Evolutionary conservation across 1,284 basidiomycete genomes (phyloP).

Genomic region (Agroathelia rolfsii): DNA sequence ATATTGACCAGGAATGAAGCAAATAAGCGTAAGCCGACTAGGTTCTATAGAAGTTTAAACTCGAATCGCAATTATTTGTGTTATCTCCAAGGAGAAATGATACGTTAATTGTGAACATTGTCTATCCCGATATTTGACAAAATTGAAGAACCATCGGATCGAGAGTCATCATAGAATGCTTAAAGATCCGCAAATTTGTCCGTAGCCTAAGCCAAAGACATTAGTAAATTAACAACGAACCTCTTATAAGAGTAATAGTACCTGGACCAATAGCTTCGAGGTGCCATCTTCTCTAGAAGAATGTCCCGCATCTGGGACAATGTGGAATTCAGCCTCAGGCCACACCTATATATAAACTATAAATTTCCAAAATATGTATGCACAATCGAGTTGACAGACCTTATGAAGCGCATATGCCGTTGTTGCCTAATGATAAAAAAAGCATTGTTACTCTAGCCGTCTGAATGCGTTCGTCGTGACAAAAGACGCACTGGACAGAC

Average conservation of each 20-base stretch:
- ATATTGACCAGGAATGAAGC: too few species aligned
- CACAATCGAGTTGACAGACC: constrained; percentile 16
- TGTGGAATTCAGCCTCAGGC: constrained; percentile 70
- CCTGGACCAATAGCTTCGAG: constrained; percentile 66
- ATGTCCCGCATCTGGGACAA: constrained; percentile 90
- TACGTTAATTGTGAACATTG: too few species aligned
- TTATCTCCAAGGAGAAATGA: too few species aligned
- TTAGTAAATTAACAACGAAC: neutral
- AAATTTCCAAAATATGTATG: neutral
- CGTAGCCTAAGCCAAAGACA: constrained; percentile 25
- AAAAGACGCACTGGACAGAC: constrained; percentile 54
- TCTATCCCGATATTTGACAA: too few species aligned
- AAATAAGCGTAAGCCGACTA: too few species aligned
- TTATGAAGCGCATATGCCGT: constrained; percentile 77
- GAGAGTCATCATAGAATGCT: too few species aligned
- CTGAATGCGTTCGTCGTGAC: constrained; percentile 2
- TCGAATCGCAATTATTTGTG: too few species aligned
- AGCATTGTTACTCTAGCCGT: too few species aligned
- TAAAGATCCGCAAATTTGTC: constrained; percentile 33
- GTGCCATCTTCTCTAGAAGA: constrained; percentile 75
- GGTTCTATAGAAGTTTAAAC: too few species aligned
- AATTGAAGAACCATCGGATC: too few species aligned
- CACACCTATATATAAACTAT: constrained; percentile 36
- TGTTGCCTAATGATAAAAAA: constrained; percentile 38
- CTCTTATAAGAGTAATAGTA: constrained; percentile 17